phyloP scores from a whole-genome alignment of 495 filamentous ascomycete genomes.

The Sporormia fimetaria region DNA sequence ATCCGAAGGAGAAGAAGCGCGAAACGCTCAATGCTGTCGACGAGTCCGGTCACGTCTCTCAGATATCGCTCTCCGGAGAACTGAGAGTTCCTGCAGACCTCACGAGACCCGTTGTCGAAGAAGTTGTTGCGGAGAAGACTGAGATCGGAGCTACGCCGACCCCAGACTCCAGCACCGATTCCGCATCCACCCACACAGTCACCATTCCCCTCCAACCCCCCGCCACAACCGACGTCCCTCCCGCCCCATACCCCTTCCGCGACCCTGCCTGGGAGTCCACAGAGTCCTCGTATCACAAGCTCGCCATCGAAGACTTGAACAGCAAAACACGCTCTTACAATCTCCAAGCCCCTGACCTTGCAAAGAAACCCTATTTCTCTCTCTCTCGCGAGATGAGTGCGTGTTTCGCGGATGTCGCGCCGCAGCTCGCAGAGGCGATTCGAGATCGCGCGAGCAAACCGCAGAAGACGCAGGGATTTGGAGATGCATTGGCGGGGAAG shows the following conservation, averaged over 20 bases:
- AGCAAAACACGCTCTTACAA: slow-evolving; percentile 78
- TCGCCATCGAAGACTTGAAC: slow-evolving; percentile 73
- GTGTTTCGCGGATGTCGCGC: slow-evolving; percentile 80
- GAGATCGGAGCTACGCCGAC: not conserved
- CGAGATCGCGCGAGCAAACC: slow-evolving; percentile 51
- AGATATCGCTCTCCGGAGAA: slow-evolving; percentile 37
- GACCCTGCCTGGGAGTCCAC: slow-evolving; percentile 55
- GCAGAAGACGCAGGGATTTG: slow-evolving; percentile 26
- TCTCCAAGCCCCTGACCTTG: slow-evolving; percentile 79
- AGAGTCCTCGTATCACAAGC: slow-evolving; percentile 65
- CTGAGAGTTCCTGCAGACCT: slow-evolving; percentile 20
- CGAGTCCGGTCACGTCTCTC: slow-evolving; percentile 33
- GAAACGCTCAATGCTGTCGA: slow-evolving; percentile 40
- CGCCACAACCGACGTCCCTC: slow-evolving; percentile 23
- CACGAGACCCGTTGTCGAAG: slow-evolving; percentile 1
- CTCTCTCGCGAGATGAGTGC: slow-evolving; percentile 69
- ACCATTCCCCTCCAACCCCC: slow-evolving; percentile 3
- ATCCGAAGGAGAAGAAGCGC: slow-evolving; percentile 34
- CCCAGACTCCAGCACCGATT: not conserved
- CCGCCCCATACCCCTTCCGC: slow-evolving; percentile 43
- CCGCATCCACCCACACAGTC: not conserved
- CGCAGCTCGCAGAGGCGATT: slow-evolving; percentile 59
- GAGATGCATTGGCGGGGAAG: slow-evolving; percentile 17
- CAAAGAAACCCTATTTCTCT: slow-evolving; percentile 85
- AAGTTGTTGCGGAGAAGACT: slow-evolving; percentile 3